Percentiles rank a stretch among this genome's conserved stretches.
Conservation (phyloP, 2,329 filamentous ascomycete species). For the Exophiala calicioides region DNA sequence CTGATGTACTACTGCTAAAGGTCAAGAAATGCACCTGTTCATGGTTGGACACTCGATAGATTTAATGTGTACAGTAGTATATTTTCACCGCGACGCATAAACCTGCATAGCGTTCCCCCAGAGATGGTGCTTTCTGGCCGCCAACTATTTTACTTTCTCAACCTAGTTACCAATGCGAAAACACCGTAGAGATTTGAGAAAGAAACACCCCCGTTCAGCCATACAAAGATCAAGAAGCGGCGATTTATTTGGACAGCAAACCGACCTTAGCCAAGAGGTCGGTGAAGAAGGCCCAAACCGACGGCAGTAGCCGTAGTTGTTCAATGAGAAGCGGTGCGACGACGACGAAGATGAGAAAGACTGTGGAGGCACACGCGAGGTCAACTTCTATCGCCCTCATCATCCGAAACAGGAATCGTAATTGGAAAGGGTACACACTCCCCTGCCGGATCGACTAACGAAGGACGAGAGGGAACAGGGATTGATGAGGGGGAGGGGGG, state of each 20-base stretch:
- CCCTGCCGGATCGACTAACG: background rate
- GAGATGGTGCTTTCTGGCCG: no score
- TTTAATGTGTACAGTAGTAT: slow-evolving; percentile 12
- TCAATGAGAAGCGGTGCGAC: slow-evolving; percentile 58
- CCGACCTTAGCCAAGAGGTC: slow-evolving; percentile 25
- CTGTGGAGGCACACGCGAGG: no score
- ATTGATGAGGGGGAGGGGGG: background rate
- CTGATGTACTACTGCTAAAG: no score
- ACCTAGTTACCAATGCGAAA: no score
- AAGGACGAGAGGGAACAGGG: slow-evolving; percentile 2
- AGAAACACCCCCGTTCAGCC: no score
- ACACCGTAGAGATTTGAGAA: no score
- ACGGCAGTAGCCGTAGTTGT: slow-evolving; percentile 49
- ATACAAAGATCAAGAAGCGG: background rate
- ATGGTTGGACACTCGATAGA: background rate
- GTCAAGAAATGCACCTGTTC: background rate
- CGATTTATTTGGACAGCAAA: slow-evolving; percentile 24
- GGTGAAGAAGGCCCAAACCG: slow-evolving; percentile 41
- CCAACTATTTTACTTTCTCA: background rate
- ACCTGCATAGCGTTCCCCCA: no score
- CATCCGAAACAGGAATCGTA: no score
- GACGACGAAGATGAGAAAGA: slow-evolving; percentile 63
- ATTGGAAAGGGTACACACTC: background rate
- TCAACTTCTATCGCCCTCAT: no score
- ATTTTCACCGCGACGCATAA: background rate